A percentile compares a stretch with the other conserved stretches of the same genome.
Evolutionary conservation across 495 filamentous ascomycete genomes (phyloP).

Genomic region (Usnea hakonensis): DNA sequence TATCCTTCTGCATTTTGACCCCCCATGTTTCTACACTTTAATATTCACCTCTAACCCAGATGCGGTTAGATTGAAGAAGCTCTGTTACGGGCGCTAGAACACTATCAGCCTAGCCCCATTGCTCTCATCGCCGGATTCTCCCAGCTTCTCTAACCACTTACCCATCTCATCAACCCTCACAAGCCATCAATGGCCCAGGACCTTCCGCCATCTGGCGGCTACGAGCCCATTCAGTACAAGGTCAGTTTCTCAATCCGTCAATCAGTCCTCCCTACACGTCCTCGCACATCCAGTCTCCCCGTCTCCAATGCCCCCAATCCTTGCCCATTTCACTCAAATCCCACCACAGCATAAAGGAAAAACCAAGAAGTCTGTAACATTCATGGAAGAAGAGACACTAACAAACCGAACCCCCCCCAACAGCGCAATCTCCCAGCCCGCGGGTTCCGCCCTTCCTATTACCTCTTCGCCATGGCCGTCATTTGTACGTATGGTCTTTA

Average conservation of each 20-base stretch:
- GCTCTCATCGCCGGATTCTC: background rate
- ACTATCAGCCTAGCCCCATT: background rate
- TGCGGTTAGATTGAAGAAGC: too few species aligned
- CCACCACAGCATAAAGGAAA: too few species aligned
- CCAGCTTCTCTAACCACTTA: background rate
- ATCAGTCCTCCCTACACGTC: too few species aligned
- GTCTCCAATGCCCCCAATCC: too few species aligned
- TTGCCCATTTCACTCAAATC: too few species aligned
- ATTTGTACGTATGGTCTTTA: slow-evolving; percentile 88
- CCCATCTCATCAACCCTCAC: background rate
- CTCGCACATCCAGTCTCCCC: too few species aligned
- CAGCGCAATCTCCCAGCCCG: slow-evolving; percentile 88
- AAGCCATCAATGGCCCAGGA: slow-evolving; percentile 53
- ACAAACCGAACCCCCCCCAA: background rate
- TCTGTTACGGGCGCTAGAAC: too few species aligned
- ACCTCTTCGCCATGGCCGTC: slow-evolving; percentile 63
- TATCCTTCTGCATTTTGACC: too few species aligned
- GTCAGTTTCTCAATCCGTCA: slow-evolving; percentile 35
- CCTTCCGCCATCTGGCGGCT: slow-evolving; percentile 91
- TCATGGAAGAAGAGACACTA: background rate
- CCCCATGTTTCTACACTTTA: too few species aligned
- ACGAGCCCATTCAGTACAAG: slow-evolving; percentile 93
- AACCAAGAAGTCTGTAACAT: too few species aligned
- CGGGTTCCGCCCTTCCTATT: slow-evolving; percentile 74
- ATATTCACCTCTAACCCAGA: too few species aligned